Conservation (phyloP, 2,329 filamentous ascomycete genomes). For the Aulographum hederae region DNA sequence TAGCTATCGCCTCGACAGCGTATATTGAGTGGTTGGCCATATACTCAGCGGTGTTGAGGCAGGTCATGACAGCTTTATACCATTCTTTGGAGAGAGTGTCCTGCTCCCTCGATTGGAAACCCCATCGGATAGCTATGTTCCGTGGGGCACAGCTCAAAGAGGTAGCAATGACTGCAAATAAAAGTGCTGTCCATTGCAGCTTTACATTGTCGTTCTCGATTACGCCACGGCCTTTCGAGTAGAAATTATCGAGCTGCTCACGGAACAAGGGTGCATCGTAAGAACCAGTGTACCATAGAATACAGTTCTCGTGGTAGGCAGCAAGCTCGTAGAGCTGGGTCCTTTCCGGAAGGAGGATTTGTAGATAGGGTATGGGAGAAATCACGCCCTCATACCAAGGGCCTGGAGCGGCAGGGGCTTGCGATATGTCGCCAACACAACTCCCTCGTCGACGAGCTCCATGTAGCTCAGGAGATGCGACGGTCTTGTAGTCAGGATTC, state of each 20-base stretch:
- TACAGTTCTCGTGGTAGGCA: slow-evolving; percentile 19
- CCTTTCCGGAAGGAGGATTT: slow-evolving; percentile 17
- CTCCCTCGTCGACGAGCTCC: neutral
- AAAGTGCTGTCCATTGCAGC: slow-evolving; percentile 27
- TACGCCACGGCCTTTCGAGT: slow-evolving; percentile 14
- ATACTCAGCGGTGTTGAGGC: slow-evolving; percentile 27
- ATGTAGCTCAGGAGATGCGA: slow-evolving; percentile 2
- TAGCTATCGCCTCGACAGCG: slow-evolving; percentile 27
- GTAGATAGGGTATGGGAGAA: slow-evolving; percentile 13
- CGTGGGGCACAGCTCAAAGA: slow-evolving; percentile 23
- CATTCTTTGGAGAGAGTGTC: slow-evolving; percentile 23
- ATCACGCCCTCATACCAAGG: neutral
- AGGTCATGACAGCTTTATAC: slow-evolving; percentile 26
- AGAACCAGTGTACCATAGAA: slow-evolving; percentile 22
- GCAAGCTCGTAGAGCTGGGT: slow-evolving; percentile 13
- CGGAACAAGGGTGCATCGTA: slow-evolving; percentile 20
- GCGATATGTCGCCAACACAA: too few species aligned
- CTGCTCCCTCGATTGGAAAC: slow-evolving; percentile 23
- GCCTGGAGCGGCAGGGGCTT: neutral
- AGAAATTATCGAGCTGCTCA: slow-evolving; percentile 19
- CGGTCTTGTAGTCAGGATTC: slow-evolving; percentile 4
- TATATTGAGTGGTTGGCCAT: slow-evolving; percentile 22
- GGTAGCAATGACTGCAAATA: slow-evolving; percentile 26
- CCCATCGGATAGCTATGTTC: slow-evolving; percentile 20
- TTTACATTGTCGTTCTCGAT: slow-evolving; percentile 16